Evolutionary conservation across 805 yeast genomes (phyloP).

Genomic region (Tetrapisispora arboricola): DNA sequence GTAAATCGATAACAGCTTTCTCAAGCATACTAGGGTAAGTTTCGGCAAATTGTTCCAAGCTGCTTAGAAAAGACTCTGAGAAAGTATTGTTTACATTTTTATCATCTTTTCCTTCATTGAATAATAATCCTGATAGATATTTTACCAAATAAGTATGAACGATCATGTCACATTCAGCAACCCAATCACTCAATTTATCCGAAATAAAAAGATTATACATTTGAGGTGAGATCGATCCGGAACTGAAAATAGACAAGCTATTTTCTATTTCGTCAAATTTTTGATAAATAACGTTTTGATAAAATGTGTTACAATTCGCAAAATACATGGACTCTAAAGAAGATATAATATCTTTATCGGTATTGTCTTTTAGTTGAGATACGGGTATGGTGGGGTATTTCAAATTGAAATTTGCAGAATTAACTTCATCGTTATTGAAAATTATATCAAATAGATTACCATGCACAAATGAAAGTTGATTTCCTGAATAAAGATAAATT

Average conservation of each 20-base stretch:
- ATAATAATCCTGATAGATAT: constrained; percentile 50
- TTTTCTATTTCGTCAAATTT: constrained; percentile 50
- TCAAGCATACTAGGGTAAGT: constrained; percentile 38
- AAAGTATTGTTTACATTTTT: neutral
- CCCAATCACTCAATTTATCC: constrained; percentile 47
- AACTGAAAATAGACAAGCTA: constrained; percentile 41
- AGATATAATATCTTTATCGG: constrained; percentile 48
- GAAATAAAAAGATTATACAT: constrained; percentile 48
- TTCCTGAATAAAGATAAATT: neutral
- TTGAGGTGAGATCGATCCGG: constrained; percentile 48
- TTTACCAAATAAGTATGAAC: constrained; percentile 46
- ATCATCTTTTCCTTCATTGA: constrained; percentile 30
- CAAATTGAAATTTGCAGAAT: constrained; percentile 11
- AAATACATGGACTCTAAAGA: constrained; percentile 54
- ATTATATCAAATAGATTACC: neutral
- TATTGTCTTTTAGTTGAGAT: constrained; percentile 33
- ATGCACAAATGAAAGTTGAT: neutral
- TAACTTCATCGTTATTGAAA: neutral
- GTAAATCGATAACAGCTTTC: constrained; percentile 35
- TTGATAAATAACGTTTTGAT: constrained; percentile 59
- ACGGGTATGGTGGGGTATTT: constrained; percentile 31
- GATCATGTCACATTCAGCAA: constrained; percentile 54
- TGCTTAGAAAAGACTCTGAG: constrained; percentile 38
- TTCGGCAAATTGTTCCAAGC: constrained; percentile 41
- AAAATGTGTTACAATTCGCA: constrained; percentile 51